Evolutionary conservation across 1,139 yeast genomes (phyloP).

Genomic region (Diutina siamensis): DNA sequence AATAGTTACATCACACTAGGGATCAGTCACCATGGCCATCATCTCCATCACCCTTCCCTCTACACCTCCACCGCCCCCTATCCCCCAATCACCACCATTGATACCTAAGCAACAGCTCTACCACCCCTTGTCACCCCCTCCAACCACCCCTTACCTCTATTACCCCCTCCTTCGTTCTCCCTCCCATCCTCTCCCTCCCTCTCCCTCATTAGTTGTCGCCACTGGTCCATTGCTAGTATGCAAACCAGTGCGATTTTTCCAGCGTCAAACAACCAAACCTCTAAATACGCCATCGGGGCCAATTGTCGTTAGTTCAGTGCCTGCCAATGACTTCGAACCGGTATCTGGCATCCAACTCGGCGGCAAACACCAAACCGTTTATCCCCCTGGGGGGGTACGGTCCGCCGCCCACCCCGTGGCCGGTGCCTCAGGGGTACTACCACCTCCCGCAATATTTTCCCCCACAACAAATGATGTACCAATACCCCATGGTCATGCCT

Average conservation of each 20-base stretch:
- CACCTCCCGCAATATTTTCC: background rate
- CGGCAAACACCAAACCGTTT: slow-evolving; percentile 5
- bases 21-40: too few species aligned
- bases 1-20: too few species aligned
- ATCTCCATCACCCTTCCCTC: too few species aligned
- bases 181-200: background rate
- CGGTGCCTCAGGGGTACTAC: background rate
- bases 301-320: background rate
- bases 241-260: background rate
- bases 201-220: background rate
- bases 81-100: too few species aligned
- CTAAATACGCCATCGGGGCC: slow-evolving; percentile 3
- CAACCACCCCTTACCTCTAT: too few species aligned
- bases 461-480: background rate
- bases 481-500: slow-evolving; percentile 4
- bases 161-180: too few species aligned
- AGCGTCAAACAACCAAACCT: background rate
- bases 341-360: slow-evolving; percentile 5
- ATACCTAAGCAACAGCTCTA: too few species aligned
- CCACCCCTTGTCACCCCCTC: too few species aligned
- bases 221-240: background rate
- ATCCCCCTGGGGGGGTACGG: background rate
- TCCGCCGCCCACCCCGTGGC: background rate
- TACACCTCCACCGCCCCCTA: too few species aligned
- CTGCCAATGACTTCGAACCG: background rate